These are phyloP conservation scores for Pulveroboletus ravenelii DNA, from an alignment of 768 basidiomycete genomes.

Conservation along the genomic window DNA sequence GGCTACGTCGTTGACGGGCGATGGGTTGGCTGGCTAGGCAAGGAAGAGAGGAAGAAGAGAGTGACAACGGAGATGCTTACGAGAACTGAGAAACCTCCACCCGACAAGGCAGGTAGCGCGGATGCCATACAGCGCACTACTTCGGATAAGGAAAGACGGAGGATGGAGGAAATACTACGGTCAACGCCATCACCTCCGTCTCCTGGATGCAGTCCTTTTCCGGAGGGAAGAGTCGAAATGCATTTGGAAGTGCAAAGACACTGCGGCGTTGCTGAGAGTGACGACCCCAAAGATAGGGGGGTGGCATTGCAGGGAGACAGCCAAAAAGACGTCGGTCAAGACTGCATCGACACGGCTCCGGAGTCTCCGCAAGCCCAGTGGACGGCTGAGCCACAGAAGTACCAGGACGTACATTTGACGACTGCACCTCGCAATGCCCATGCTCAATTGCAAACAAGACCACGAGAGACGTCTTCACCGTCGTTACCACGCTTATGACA, in stretches of 20 bases:
- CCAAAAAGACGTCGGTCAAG: background rate
- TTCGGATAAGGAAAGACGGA: constrained; percentile 24
- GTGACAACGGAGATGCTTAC: background rate
- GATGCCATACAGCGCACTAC: constrained; percentile 8
- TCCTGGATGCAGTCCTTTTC: background rate
- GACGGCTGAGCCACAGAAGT: background rate
- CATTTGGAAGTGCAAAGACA: constrained; percentile 2
- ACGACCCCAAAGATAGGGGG: background rate
- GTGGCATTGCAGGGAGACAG: background rate
- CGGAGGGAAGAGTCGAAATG: background rate
- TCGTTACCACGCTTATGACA: constrained; percentile 4
- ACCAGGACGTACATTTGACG: background rate
- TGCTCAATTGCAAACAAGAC: background rate
- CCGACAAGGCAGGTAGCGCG: background rate
- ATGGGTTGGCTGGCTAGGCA: constrained; percentile 20
- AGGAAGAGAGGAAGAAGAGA: constrained; percentile 14
- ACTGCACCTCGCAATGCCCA: background rate
- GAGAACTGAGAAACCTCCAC: background rate
- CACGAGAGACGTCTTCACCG: background rate
- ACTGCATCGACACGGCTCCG: background rate
- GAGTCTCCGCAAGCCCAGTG: background rate
- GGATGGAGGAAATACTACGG: constrained; percentile 25
- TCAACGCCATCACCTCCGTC: constrained; percentile 4
- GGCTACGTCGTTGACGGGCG: constrained; percentile 21
- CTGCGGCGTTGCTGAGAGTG: background rate